Base-by-base conservation (phyloP, 345 rosid species). In the Citrus sp. region DNA sequence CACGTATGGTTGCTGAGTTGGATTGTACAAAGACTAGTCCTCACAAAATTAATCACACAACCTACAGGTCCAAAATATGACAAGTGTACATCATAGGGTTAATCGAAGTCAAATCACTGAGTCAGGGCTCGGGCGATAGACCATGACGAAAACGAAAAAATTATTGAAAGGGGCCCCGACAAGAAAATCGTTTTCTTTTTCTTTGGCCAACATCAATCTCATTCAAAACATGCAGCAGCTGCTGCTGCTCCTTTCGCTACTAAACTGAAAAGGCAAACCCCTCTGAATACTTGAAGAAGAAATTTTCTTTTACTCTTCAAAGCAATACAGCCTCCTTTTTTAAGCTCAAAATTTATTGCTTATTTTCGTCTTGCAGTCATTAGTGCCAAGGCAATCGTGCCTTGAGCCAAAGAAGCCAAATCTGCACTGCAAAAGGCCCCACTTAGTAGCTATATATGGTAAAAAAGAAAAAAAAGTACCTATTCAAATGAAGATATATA, bases 121-220 rank as follows among this genome's bases (percentile, higher is more conserved):
- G 62, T 59, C 25, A n/a, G 18, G 51, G 51, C 51, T 46, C 18
- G 14, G 51, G 18, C 51, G 5, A 46, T 46, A 46, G 51, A 46
- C 51, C 51, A 46, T 46, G 51, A 13, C 16, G 14, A 46, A 46
- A 46, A 46, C 51, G 51, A 46, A 46, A 46, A 46, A 46, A 18
- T 54, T 18, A 12, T 51, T 51, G 5, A 54, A 19, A 54, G 58
- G 25, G 9, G 12, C 34, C 56, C 82, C 86, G 84, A 86, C 90
- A 81, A 80, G 78, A 76, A 85, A 54, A 80, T 82, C 84, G 28
- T 81, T 86, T 77, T 79, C 67, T 77, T 80, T 84, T 82, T 71
- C 77, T 70, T 70, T 56, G 74, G 69, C 27, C 19, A 35, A 3
- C 14, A 25, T 35, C 58, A 34, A 54, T 9, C 75, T 30, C 63